Conservation (phyloP, 257 asterid genomes). For the Coffea eugenioides region DNA sequence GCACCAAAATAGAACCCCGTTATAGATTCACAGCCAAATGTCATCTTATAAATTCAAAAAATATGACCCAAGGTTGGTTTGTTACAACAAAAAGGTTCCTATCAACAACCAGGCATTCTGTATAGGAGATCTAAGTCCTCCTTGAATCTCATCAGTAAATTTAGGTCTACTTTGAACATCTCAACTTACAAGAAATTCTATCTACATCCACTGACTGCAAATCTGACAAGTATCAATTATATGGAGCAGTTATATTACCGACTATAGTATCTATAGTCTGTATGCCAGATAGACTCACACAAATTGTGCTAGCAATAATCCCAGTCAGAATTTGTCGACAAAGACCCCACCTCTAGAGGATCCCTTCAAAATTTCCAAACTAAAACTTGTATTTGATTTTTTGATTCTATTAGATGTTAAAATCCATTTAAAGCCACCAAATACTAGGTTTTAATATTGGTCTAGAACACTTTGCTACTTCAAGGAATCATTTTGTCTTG, state of each 20-base stretch:
- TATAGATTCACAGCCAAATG: neutral
- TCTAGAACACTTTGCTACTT: neutral
- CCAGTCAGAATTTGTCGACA: neutral
- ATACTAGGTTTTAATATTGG: neutral
- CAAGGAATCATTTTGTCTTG: neutral
- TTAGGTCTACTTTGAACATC: neutral
- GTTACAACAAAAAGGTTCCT: neutral
- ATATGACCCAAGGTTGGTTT: neutral
- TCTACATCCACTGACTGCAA: neutral
- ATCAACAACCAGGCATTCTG: neutral
- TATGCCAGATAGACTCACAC: too few relatives aligned
- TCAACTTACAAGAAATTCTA: neutral
- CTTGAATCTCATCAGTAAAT: constrained; percentile 1
- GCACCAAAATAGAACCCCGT: neutral
- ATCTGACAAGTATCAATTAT: neutral
- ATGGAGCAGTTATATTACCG: neutral
- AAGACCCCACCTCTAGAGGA: neutral
- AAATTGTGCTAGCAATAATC: neutral
- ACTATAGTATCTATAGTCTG: neutral
- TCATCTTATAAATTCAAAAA: neutral
- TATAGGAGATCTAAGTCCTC: neutral
- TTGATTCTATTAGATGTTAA: constrained; percentile 1
- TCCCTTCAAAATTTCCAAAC: neutral
- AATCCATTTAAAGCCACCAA: neutral
- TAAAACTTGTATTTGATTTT: neutral